Base-by-base conservation (phyloP, 495 filamentous ascomycete genomes). In the Lentithecium fluviatile region DNA sequence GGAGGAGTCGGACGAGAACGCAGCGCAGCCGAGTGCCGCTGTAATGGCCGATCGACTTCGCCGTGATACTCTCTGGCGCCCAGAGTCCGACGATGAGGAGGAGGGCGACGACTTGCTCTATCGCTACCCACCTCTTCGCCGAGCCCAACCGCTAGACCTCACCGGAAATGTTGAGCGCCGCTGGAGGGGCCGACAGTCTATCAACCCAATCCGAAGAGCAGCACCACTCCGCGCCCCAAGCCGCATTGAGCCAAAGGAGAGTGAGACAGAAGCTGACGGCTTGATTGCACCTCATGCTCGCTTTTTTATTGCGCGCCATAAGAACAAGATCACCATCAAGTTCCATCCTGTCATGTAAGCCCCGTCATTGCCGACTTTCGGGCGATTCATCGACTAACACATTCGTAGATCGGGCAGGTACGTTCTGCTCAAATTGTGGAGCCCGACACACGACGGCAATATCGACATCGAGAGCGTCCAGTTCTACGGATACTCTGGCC, bases 401-500 rank as follows among this genome's bases (percentile, higher is more conserved):
- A 7, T 4, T 40, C 37, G 51, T 56, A 86, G 83, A 10, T 83
- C 82, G 32, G 91, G 86, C 12, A 79, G 87, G 38, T 93, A 83
- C 70, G 86, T 96, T 54, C 69, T 95, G 40, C 76, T 96, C 61
- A 95, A 95, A 76, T 80, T 95, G 66, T 96, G 89, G 89, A 90
- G 82, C 71, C 87, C 90, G 7, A 77, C 78, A 45, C 78, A 79
- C 19, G 76, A 78, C 42, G 78, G 78, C 47, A 95, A 94, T 65
- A 92, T 96, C 58, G 94, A 96, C 71, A 90, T 96, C 38, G 85
- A 95, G 73, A 88, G 84, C 34, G 82, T 95, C 25, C 79, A 89
- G 62, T 85, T 82, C 1, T 84, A 88, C 67, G 91, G 91, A 0
- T 96, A 85, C 74, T 88, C 89, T 0, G 91, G 91, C 32, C 87